Base-by-base conservation (phyloP, 345 rosid genomes). In the Citrus trifoliata region DNA sequence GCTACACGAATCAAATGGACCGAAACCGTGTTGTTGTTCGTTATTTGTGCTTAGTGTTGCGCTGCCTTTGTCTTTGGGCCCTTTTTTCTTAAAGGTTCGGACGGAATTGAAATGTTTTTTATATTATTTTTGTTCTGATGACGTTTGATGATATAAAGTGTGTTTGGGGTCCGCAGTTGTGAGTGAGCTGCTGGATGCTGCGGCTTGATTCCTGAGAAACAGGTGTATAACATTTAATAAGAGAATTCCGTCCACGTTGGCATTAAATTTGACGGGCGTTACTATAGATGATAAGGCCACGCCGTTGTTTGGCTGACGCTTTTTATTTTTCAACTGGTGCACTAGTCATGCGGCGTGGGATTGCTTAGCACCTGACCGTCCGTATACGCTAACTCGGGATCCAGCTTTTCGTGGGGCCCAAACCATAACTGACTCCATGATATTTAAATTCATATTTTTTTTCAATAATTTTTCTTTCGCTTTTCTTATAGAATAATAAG, bases 41-140 rank as follows among this genome's bases (percentile, higher is more conserved):
- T 37, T 46, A 38, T 40, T 7, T 73, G 40, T 19, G 16, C 27
- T 76, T 32, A 10, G 51, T 13, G 18, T 12, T 46, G 51, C 14
- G 18, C 51, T 46, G 51, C 18, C 16, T 3, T 13, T 13, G 51
- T 13, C 5, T 46, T 13, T 46, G 51, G 51, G 51, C 51, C 51
- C 51, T 13, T n/a, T 10, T 16, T 19, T 62, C 71, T 67, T 5
- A 22, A 8, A 22, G 10, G 7, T 55, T 68, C 37, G 28, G 75
- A 75, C 86, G 85, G 87, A 86, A 81, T 80, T 75, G 80, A 88
- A 84, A 79, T 19, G 72, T 46, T 28, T 4, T 59, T 77, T 80
- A 25, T 10, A 2, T 40, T 46, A 32, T 40, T 21, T n/a, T 19
- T 5, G 32, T 3, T 25, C 4, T 38, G 5, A 33, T 76, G 18